Evolutionary conservation across 768 basidiomycete genomes (phyloP).

Genomic region (Gloeophyllum trabeum): DNA sequence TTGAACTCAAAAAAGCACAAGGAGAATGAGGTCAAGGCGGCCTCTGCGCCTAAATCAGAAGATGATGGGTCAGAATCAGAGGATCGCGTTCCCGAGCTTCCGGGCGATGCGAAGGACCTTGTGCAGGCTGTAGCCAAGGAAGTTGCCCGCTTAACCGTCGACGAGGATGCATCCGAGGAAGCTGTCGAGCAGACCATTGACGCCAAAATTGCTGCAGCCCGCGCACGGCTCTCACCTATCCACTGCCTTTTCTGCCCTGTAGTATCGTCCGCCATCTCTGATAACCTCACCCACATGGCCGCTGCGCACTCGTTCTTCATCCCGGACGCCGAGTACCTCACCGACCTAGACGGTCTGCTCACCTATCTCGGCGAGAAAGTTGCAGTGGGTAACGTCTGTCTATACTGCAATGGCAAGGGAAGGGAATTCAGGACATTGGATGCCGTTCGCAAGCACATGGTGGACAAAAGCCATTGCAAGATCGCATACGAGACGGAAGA

Average conservation of each 20-base stretch:
- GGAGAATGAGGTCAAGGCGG: conserved; percentile 53
- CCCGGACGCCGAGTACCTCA: conserved; percentile 85
- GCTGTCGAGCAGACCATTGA: conserved; percentile 48
- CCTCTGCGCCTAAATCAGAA: conserved; percentile 13
- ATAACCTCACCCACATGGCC: conserved; percentile 83
- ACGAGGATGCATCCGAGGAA: conserved; percentile 32
- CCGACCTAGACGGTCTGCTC: conserved; percentile 75
- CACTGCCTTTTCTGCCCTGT: conserved; percentile 83
- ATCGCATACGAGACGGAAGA: conserved; percentile 76
- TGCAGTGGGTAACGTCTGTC: conserved; percentile 85
- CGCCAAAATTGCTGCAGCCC: conserved; percentile 62
- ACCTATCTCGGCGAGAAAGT: conserved; percentile 87
- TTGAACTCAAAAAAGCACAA: conserved; percentile 83
- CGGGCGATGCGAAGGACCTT: conserved; percentile 6
- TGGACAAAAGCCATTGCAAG: conserved; percentile 94
- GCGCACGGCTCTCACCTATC: conserved; percentile 44
- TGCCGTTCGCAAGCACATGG: conserved; percentile 92
- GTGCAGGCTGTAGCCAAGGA: conserved; percentile 7
- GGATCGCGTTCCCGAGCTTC: neutral
- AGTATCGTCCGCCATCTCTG: conserved; percentile 37
- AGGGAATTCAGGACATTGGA: conserved; percentile 76
- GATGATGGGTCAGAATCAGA: neutral
- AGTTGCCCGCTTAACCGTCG: conserved; percentile 14
- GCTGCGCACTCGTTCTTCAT: conserved; percentile 86
- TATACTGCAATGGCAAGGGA: conserved; percentile 79